Evolutionary conservation across 345 rosid species (phyloP).

Genomic region (Cochlearia excelsa): DNA sequence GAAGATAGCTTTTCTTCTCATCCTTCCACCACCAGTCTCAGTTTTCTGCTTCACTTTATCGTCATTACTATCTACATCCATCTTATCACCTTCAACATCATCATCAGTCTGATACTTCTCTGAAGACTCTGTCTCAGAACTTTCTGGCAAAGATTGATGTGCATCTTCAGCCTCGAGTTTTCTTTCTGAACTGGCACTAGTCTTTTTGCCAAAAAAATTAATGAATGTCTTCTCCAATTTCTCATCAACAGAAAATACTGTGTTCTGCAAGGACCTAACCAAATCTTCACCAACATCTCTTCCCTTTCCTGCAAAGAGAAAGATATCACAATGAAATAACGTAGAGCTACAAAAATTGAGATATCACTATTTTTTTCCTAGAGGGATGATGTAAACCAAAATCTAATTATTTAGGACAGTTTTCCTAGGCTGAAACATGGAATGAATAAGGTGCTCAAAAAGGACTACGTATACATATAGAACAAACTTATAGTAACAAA

Average conservation of each 20-base stretch:
- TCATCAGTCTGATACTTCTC: conserved; percentile 35
- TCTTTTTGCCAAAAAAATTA: conserved; percentile 55
- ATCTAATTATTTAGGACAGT: background rate
- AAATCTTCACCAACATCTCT: conserved; percentile 76
- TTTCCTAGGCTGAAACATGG: conserved; percentile 7
- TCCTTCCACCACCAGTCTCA: conserved; percentile 68
- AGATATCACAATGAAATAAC: conserved; percentile 14
- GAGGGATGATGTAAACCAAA: conserved; percentile 22
- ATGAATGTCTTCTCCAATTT: conserved; percentile 77
- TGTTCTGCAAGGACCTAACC: conserved; percentile 79
- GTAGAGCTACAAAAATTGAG: conserved; percentile 3
- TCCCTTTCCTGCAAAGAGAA: conserved; percentile 54
- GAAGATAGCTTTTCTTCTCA: conserved; percentile 79
- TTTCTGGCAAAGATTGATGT: conserved; percentile 27
- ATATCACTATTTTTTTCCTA: background rate
- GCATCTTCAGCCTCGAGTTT: conserved; percentile 36
- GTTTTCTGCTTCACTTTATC: conserved; percentile 42
- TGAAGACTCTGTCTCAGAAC: conserved; percentile 41
- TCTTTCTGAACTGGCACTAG: conserved; percentile 36
- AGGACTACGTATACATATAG: conserved; percentile 9
- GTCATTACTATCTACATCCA: conserved; percentile 36
- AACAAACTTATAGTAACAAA: conserved; percentile 4
- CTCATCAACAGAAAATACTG: conserved; percentile 83
- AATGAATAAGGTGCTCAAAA: conserved; percentile 7
- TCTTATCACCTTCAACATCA: conserved; percentile 36